Evolutionary conservation across 345 rosid species (phyloP).

Genomic region (Dimocarpus longan): DNA sequence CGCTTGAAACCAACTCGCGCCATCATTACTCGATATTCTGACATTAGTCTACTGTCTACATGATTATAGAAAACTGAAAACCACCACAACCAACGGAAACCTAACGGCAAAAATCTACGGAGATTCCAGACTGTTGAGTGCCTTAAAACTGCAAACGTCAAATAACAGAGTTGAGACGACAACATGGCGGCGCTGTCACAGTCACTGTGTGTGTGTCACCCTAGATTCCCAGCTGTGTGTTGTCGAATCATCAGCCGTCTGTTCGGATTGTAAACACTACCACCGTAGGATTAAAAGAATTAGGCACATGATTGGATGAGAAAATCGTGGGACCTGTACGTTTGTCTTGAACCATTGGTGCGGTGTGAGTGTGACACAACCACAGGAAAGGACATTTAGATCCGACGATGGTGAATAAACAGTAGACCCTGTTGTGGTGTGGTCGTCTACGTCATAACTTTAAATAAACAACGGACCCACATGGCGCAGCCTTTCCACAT

Average conservation of each 20-base stretch:
- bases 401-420: not conserved
- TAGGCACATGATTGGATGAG: not conserved
- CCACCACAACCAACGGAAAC: not conserved
- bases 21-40: not conserved
- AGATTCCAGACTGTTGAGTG: not conserved
- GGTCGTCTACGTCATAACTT: not conserved
- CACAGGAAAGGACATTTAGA: not conserved
- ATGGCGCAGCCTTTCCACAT: not conserved
- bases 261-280: not conserved
- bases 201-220: conserved; percentile 6
- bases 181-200: conserved; percentile 35
- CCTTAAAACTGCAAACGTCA: not conserved
- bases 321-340: not conserved
- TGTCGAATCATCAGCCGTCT: conserved; percentile 23
- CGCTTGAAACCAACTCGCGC: not conserved
- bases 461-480: not conserved
- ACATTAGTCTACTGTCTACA: not conserved
- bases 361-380: not conserved
- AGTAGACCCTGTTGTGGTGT: not conserved
- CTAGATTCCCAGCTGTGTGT: conserved; percentile 21
- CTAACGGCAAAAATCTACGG: not conserved
- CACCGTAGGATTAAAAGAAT: conserved; percentile 6
- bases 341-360: not conserved
- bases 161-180: not conserved
- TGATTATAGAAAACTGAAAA: not conserved